Evolutionary conservation across 768 basidiomycete genomes (phyloP).

Genomic region (Tricholoma sp.): DNA sequence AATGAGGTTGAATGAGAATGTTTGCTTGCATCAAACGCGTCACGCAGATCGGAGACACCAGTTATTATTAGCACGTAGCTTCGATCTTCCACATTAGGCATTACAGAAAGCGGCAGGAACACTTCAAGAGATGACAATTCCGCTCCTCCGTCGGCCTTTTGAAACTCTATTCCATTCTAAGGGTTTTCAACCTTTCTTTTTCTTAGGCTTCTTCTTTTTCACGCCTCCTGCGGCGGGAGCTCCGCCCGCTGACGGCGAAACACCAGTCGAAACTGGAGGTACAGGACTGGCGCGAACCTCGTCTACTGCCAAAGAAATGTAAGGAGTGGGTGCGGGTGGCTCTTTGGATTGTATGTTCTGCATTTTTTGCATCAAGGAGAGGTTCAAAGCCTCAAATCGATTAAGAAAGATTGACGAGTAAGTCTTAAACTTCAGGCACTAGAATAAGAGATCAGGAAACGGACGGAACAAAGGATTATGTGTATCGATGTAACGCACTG

Average conservation of each 20-base stretch:
- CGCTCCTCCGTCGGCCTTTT: neutral
- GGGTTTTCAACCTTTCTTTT: constrained; percentile 51
- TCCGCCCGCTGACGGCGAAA: constrained; percentile 19
- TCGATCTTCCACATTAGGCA: neutral
- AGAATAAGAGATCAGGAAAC: constrained; percentile 3
- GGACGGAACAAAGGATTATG: neutral
- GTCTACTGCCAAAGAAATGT: constrained; percentile 16
- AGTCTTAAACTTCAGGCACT: constrained; percentile 98
- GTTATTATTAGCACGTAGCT: neutral
- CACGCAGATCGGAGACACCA: neutral
- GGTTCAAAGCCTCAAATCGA: constrained; percentile 90
- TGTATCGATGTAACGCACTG: constrained; percentile 47
- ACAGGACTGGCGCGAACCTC: constrained; percentile 22
- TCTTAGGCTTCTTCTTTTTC: constrained; percentile 82
- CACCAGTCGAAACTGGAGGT: constrained; percentile 29
- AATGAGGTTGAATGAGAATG: no score
- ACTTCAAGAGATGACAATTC: constrained; percentile 4
- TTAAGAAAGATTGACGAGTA: constrained; percentile 93
- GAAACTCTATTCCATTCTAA: neutral
- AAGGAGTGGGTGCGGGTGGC: constrained; percentile 20
- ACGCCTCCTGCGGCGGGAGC: constrained; percentile 50
- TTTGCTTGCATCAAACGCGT: neutral
- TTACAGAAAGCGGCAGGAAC: constrained; percentile 3
- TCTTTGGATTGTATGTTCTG: constrained; percentile 51
- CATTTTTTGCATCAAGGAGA: constrained; percentile 83